Conservation (phyloP, 2,329 filamentous ascomycete species). For the Geoglossum cookeanum region DNA sequence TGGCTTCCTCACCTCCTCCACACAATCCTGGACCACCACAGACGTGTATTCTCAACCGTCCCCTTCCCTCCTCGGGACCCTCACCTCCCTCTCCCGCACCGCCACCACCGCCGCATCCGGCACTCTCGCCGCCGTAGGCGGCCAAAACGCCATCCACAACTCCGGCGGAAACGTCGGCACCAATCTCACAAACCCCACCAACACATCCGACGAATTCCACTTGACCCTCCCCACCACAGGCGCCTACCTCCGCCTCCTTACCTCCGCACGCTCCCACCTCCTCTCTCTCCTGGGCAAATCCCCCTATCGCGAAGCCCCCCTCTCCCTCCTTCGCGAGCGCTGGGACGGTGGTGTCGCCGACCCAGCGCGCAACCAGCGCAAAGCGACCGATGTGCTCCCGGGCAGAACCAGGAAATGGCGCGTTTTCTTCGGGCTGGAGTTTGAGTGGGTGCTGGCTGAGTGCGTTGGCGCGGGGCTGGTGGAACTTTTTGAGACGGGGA, state of each 20-base stretch:
- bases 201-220: conserved; percentile 20
- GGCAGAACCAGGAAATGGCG: conserved; percentile 51
- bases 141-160: conserved; percentile 42
- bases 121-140: conserved; percentile 48
- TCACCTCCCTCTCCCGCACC: conserved; percentile 35
- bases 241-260: conserved; percentile 44
- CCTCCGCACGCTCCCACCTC: conserved; percentile 41
- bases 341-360: conserved; percentile 48
- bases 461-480: conserved; percentile 50
- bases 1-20: conserved; percentile 42
- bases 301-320: conserved; percentile 37
- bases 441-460: conserved; percentile 53
- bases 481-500: conserved; percentile 56
- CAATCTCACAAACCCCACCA: conserved; percentile 13
- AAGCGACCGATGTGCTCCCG: conserved; percentile 31
- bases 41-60: conserved; percentile 25
- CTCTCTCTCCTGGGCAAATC: conserved; percentile 37
- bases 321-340: conserved; percentile 41
- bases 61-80: conserved; percentile 25
- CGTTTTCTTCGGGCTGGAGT: conserved; percentile 47
- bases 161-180: conserved; percentile 22
- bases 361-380: conserved; percentile 21
- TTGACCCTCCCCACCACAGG: conserved; percentile 50
- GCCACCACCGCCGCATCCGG: conserved; percentile 34
- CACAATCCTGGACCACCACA: conserved; percentile 19